Evolutionary conservation across 352 stramenopile species (phyloP).

Genomic region (Pythium grandisporangium): DNA sequence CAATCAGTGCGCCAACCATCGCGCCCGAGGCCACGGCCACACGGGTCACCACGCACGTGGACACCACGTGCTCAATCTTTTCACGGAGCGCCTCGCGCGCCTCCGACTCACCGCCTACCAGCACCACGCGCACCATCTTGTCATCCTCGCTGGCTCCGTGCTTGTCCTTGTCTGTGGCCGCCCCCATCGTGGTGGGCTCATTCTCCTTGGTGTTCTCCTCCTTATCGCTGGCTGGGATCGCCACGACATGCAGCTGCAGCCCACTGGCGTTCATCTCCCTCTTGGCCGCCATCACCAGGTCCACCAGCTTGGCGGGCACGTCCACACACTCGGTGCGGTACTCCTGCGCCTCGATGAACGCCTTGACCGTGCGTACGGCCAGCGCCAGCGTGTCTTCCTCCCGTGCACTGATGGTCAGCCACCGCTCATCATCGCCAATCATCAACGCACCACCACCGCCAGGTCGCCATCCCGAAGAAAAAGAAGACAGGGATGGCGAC

Average conservation of each 20-base stretch:
- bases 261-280: slow-evolving; percentile 27
- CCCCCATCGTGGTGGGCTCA: no score
- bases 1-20: slow-evolving; percentile 67
- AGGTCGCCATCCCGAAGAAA: no score
- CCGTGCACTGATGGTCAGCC: slow-evolving; percentile 55
- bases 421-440: slow-evolving; percentile 13
- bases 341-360: slow-evolving; percentile 39
- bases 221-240: no score
- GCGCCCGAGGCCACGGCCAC: slow-evolving; percentile 31
- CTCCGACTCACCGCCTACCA: slow-evolving; percentile 45
- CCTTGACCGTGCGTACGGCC: slow-evolving; percentile 43
- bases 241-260: slow-evolving; percentile 49
- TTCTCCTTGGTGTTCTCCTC: slow-evolving; percentile 26
- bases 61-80: slow-evolving; percentile 51
- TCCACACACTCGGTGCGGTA: slow-evolving; percentile 35
- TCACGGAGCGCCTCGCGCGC: slow-evolving; percentile 47
- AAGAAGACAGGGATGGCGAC: no score
- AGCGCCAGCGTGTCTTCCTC: slow-evolving; percentile 54
- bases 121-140: slow-evolving; percentile 29
- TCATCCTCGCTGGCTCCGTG: slow-evolving; percentile 25
- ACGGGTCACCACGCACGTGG: slow-evolving; percentile 34
- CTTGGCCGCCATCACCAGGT: slow-evolving; percentile 40
- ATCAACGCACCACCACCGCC: neutral
- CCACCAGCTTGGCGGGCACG: slow-evolving; percentile 31
- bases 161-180: no score